These are phyloP conservation scores for Casuarina glauca DNA, from an alignment of 306 rosid species.

Conservation along the genomic window DNA sequence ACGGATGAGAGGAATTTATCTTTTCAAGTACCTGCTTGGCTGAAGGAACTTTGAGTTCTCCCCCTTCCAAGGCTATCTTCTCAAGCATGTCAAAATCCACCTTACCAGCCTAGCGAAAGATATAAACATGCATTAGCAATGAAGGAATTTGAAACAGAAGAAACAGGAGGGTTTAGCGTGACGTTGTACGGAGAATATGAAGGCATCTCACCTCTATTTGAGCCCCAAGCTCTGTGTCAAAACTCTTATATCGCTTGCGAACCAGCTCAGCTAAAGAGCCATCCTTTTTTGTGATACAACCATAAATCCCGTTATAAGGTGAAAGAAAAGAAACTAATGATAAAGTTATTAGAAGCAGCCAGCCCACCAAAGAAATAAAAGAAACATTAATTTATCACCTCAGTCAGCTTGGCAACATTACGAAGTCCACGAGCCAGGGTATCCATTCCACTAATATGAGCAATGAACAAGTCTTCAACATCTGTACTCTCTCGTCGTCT, in stretches of 20 bases:
- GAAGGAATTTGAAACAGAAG: slow-evolving; percentile 16
- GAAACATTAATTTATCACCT: slow-evolving; percentile 43
- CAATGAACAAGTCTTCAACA: slow-evolving; percentile 91
- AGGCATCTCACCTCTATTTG: slow-evolving; percentile 63
- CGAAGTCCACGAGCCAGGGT: slow-evolving; percentile 89
- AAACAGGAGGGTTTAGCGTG: not conserved
- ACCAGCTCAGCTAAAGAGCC: slow-evolving; percentile 87
- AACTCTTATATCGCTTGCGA: slow-evolving; percentile 74
- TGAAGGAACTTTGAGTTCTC: slow-evolving; percentile 86
- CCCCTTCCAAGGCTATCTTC: slow-evolving; percentile 85
- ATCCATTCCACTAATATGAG: slow-evolving; percentile 88
- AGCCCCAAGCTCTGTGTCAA: slow-evolving; percentile 76
- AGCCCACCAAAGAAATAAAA: not conserved
- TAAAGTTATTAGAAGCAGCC: slow-evolving; percentile 6
- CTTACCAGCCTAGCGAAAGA: slow-evolving; percentile 66
- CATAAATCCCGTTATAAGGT: slow-evolving; percentile 9
- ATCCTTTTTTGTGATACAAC: slow-evolving; percentile 46
- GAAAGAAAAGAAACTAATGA: slow-evolving; percentile 16
- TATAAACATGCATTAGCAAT: slow-evolving; percentile 26
- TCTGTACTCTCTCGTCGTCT: slow-evolving; percentile 98
- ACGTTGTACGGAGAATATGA: not conserved
- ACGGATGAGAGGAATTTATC: not conserved
- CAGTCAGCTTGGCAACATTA: slow-evolving; percentile 72
- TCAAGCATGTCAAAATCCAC: slow-evolving; percentile 89
- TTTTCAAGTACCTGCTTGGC: slow-evolving; percentile 77